These are phyloP conservation scores for Anaeromyces robustus DNA, from an alignment of 192 early-diverging fungal species.

Conservation along the genomic window DNA sequence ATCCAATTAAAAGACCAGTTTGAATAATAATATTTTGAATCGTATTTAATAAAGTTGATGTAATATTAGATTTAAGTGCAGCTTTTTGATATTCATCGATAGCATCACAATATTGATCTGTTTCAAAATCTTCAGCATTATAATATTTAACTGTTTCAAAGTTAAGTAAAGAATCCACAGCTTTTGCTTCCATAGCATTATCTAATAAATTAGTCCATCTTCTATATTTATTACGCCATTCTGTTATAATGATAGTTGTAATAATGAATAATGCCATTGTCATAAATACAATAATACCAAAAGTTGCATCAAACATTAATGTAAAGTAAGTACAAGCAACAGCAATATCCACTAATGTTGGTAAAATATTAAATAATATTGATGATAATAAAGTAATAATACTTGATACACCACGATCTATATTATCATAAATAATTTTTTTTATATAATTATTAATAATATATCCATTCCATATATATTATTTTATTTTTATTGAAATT, in stretches of 20 bases:
- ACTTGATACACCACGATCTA: conserved; percentile 33
- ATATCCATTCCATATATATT: background rate
- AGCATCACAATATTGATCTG: conserved; percentile 57
- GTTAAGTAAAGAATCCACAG: conserved; percentile 87
- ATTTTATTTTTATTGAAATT: too few species aligned
- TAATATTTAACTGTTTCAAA: conserved; percentile 99
- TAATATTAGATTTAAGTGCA: conserved; percentile 61
- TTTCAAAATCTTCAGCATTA: conserved; percentile 76
- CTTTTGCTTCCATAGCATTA: conserved; percentile 60
- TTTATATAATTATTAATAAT: too few species aligned
- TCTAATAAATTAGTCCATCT: conserved; percentile 72
- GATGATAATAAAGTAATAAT: conserved; percentile 63
- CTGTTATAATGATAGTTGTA: conserved; percentile 69
- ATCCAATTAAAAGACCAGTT: conserved; percentile 61
- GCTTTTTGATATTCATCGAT: conserved; percentile 66
- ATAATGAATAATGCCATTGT: conserved; percentile 79
- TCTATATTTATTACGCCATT: conserved; percentile 72
- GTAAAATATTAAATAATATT: conserved; percentile 81
- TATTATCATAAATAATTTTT: background rate
- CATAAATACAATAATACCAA: conserved; percentile 68
- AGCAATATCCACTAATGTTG: conserved; percentile 73
- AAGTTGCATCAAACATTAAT: conserved; percentile 43
- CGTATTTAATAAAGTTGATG: conserved; percentile 68
- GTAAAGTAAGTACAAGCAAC: conserved; percentile 48
- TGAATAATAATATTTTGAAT: conserved; percentile 80